Evolutionary conservation across 257 asterid genomes (phyloP), one percentile per base, ranked within the genome.

Genomic region (Hygrophila difformis): DNA sequence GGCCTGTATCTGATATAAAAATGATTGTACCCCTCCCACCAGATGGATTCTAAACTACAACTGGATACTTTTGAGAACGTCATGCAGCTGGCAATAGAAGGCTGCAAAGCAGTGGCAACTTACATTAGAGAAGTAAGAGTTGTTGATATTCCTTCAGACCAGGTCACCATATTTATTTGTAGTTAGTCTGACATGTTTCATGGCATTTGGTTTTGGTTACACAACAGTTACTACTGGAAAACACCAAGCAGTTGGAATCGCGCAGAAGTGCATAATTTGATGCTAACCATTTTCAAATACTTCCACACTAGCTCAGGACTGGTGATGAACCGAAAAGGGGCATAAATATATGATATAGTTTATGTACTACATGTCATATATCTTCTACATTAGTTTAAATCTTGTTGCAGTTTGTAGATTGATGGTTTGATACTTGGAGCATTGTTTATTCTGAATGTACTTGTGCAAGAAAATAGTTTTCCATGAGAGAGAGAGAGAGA

Each of bases 21-120:
- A n/a, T n/a, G n/a, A n/a, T n/a, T n/a, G n/a, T n/a, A n/a, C n/a
- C n/a, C n/a, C n/a, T 26, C 31, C 24, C 39, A 54, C 39, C 55
- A 87, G 97, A 84, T 84, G 97, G 95, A 88, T 68, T 72, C 97
- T 59, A 88, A 84, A 68, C 49, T 88, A 49, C 75, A 85, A 59
- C 70, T 81, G 79, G 95, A 84, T 23, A 84, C 81, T 12, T 75
- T 88, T 39, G 95, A 88, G 67, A 75, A 64, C 51, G 95, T 88
- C 23, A 81, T 88, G 97, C 89, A 77, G 69, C 84, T 88, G 24
- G 95, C 97, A 36, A 61, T 59, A 22, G 95, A 84, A 66, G 97
- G 95, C 59, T 88, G 97, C 84, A 81, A 78, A 68, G 93, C 95
- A 19, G 89, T 88, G 57, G 88, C 85, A 12, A 78, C 47, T 68